These are phyloP conservation scores for Panus rudis DNA, from an alignment of 768 basidiomycete genomes.

Conservation along the genomic window DNA sequence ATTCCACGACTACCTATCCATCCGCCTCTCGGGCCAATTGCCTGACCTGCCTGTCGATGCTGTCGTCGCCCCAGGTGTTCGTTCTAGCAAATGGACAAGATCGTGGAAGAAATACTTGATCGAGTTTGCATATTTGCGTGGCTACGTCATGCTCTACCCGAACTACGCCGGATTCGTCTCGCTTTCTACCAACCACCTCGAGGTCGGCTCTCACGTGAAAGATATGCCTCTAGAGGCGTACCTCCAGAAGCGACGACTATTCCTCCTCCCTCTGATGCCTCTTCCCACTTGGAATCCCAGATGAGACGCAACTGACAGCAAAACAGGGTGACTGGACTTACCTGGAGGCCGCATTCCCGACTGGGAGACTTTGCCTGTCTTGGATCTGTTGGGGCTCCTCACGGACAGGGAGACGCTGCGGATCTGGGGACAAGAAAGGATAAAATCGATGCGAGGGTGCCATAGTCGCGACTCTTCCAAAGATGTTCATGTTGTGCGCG, in stretches of 20 bases:
- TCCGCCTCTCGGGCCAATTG: slow-evolving; percentile 56
- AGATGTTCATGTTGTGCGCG: too few relatives aligned
- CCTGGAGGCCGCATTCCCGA: slow-evolving; percentile 47
- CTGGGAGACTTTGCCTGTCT: slow-evolving; percentile 52
- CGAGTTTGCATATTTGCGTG: slow-evolving; percentile 73
- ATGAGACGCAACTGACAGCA: slow-evolving; percentile 8
- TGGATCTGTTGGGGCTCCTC: slow-evolving; percentile 44
- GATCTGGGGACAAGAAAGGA: too few relatives aligned
- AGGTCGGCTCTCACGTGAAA: slow-evolving; percentile 76
- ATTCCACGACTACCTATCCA: slow-evolving; percentile 70
- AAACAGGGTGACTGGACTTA: slow-evolving; percentile 46
- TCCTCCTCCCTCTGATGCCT: slow-evolving; percentile 64
- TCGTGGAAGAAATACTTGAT: slow-evolving; percentile 92
- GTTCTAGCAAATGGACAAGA: slow-evolving; percentile 73
- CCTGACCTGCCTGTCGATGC: slow-evolving; percentile 29
- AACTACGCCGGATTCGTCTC: slow-evolving; percentile 69
- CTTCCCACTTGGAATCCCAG: slow-evolving; percentile 25
- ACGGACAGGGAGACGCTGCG: slow-evolving; percentile 29
- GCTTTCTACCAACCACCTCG: slow-evolving; percentile 86
- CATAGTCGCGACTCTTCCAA: too few relatives aligned
- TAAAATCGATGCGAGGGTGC: too few relatives aligned
- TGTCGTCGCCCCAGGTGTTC: slow-evolving; percentile 62
- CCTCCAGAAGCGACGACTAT: slow-evolving; percentile 52
- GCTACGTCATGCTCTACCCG: slow-evolving; percentile 86
- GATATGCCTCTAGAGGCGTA: slow-evolving; percentile 38